Evolutionary conservation across 2,329 filamentous ascomycete species (phyloP).

Genomic region (Xylaria sp.): DNA sequence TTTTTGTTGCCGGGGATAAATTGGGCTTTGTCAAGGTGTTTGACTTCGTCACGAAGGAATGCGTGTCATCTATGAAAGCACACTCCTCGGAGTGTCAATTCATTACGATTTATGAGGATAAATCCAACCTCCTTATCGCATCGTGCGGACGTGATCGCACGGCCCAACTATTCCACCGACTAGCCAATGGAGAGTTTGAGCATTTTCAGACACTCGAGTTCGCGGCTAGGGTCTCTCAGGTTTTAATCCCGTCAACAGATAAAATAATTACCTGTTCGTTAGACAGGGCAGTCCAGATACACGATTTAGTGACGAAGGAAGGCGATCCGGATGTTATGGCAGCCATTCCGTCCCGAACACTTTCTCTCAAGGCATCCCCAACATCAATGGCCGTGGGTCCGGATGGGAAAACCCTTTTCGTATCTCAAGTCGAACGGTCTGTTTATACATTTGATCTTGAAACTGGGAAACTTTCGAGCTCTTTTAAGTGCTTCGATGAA

Average conservation of each 20-base stretch:
- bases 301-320: slow-evolving; percentile 79
- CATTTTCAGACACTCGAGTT: slow-evolving; percentile 95
- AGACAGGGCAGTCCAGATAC: slow-evolving; percentile 86
- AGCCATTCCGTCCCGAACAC: slow-evolving; percentile 79
- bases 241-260: slow-evolving; percentile 78
- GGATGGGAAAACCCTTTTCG: slow-evolving; percentile 68
- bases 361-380: slow-evolving; percentile 87
- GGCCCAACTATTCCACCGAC: slow-evolving; percentile 84
- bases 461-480: slow-evolving; percentile 74
- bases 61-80: slow-evolving; percentile 80
- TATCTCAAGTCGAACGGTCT: slow-evolving; percentile 70
- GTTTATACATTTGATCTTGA: slow-evolving; percentile 71
- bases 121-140: slow-evolving; percentile 74
- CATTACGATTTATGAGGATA: slow-evolving; percentile 76
- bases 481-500: slow-evolving; percentile 86
- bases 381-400: slow-evolving; percentile 81
- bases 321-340: slow-evolving; percentile 73
- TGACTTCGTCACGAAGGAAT: slow-evolving; percentile 69
- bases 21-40: slow-evolving; percentile 82
- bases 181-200: slow-evolving; percentile 69
- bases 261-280: slow-evolving; percentile 86
- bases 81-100: slow-evolving; percentile 88
- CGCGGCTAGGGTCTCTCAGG: slow-evolving; percentile 82
- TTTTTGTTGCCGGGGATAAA: slow-evolving; percentile 86
- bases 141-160: slow-evolving; percentile 90